Evolutionary conservation across 106 monocot species (phyloP).

Genomic region (Dendrobium officinale): DNA sequence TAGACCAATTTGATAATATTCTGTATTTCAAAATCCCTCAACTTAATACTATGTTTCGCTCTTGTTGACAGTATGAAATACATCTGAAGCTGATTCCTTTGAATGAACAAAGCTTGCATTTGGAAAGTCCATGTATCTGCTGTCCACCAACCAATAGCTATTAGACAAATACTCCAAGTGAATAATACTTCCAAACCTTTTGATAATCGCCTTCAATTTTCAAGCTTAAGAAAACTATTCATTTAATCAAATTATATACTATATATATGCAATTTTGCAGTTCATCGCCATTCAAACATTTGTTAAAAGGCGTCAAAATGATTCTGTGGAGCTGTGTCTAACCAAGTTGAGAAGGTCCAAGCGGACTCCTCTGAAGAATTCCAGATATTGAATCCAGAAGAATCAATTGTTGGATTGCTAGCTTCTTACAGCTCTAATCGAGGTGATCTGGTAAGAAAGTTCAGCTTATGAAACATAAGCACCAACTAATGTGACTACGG

Average conservation of each 20-base stretch:
- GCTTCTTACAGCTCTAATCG: constrained; percentile 21
- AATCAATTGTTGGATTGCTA: constrained; percentile 44
- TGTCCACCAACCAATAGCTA: constrained; percentile 58
- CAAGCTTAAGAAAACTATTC: not conserved
- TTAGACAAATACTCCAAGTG: constrained; percentile 68
- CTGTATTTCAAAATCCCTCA: not conserved
- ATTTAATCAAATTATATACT: not conserved
- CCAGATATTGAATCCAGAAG: constrained; percentile 37
- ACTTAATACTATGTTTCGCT: constrained; percentile 5
- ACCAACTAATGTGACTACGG: constrained; percentile 9
- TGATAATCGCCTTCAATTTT: not conserved
- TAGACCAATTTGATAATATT: not conserved
- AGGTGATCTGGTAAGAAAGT: constrained; percentile 59
- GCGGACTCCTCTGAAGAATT: constrained; percentile 19
- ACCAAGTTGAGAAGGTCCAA: constrained; percentile 5
- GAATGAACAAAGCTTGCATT: constrained; percentile 38
- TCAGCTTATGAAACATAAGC: not conserved
- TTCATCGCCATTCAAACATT: constrained; percentile 62
- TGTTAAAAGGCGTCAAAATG: constrained; percentile 28
- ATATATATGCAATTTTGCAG: constrained; percentile 29
- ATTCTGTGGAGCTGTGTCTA: too few species aligned
- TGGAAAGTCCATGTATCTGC: constrained; percentile 61
- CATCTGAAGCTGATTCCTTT: constrained; percentile 70
- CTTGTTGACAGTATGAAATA: too few species aligned
- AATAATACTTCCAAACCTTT: constrained; percentile 7